phyloP scores from a whole-genome alignment of 2,329 filamentous ascomycete species.

The Mycosphaerella arachidis region DNA sequence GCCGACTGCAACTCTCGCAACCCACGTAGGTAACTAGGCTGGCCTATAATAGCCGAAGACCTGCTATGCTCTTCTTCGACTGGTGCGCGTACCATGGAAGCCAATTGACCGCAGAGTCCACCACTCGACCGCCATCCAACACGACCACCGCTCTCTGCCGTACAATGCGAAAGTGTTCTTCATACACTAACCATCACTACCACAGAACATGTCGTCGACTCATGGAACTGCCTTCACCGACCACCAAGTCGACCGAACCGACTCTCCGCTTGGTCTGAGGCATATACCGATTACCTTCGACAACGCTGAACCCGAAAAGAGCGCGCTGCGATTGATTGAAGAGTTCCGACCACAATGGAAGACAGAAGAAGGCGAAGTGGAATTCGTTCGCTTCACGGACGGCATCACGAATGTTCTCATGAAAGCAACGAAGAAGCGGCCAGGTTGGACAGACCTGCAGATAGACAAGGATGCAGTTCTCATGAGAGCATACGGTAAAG shows the following conservation, averaged over 20 bases:
- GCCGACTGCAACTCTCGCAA: not conserved
- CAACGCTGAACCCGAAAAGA: slow-evolving; percentile 68
- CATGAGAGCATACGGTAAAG: slow-evolving; percentile 87
- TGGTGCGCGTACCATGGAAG: not conserved
- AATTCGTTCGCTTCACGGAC: slow-evolving; percentile 89
- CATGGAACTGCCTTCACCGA: slow-evolving; percentile 19
- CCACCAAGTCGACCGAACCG: slow-evolving; percentile 25
- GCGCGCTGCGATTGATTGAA: slow-evolving; percentile 73
- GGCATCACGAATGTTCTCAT: slow-evolving; percentile 95
- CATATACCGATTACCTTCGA: slow-evolving; percentile 75
- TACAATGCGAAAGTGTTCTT: slow-evolving; percentile 16
- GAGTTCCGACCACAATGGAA: slow-evolving; percentile 81
- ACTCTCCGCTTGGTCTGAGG: slow-evolving; percentile 32
- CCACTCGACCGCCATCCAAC: slow-evolving; percentile 1
- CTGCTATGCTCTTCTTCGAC: not conserved
- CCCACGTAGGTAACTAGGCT: not conserved
- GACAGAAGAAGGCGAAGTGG: slow-evolving; percentile 65
- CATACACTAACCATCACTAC: slow-evolving; percentile 10
- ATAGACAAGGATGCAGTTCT: slow-evolving; percentile 82
- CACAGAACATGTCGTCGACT: slow-evolving; percentile 19
- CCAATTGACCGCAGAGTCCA: slow-evolving; percentile 1
- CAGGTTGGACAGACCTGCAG: slow-evolving; percentile 68
- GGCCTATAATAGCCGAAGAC: not conserved
- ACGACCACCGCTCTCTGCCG: not conserved
- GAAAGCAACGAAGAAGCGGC: slow-evolving; percentile 67